Percentiles rank a stretch among this genome's conserved stretches.
phyloP scores from a whole-genome alignment of 768 basidiomycete genomes.

The Plicaturopsis crispa region DNA sequence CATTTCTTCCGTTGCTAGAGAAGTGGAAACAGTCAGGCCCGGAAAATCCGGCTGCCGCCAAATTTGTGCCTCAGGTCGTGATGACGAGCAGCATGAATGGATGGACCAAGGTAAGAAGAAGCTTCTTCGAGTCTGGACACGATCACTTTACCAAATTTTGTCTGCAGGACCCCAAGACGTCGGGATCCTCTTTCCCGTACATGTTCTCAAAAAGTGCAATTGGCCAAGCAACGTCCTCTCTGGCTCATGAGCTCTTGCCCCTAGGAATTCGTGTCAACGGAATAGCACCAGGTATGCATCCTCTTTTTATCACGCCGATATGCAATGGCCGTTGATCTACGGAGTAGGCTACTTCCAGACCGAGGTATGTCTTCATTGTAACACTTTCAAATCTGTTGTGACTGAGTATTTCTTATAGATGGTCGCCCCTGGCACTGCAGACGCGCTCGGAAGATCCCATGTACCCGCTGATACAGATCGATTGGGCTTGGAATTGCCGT shows the following conservation, averaged over 20 bases:
- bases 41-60: slow-evolving; percentile 18
- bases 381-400: neutral
- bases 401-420: slow-evolving; percentile 14
- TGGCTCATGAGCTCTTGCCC: slow-evolving; percentile 40
- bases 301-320: neutral
- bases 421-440: slow-evolving; percentile 17
- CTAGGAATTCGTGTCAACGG: slow-evolving; percentile 41
- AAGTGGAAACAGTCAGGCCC: slow-evolving; percentile 33
- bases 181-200: slow-evolving; percentile 35
- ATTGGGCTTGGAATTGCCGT: slow-evolving; percentile 26
- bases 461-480: slow-evolving; percentile 11
- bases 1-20: slow-evolving; percentile 45
- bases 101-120: slow-evolving; percentile 34
- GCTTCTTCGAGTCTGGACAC: neutral
- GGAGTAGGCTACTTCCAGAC: slow-evolving; percentile 24
- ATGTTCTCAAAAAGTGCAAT: slow-evolving; percentile 40
- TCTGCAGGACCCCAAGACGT: slow-evolving; percentile 30
- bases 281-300: slow-evolving; percentile 31
- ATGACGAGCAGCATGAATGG: slow-evolving; percentile 48
- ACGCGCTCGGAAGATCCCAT: slow-evolving; percentile 17
- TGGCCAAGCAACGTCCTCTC: slow-evolving; percentile 35
- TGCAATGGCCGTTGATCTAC: neutral
- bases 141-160: neutral
- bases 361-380: slow-evolving; percentile 9
- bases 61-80: slow-evolving; percentile 38